phyloP scores from a whole-genome alignment of 805 yeast species.

The Zygosaccharomyces kombuchaensis region DNA sequence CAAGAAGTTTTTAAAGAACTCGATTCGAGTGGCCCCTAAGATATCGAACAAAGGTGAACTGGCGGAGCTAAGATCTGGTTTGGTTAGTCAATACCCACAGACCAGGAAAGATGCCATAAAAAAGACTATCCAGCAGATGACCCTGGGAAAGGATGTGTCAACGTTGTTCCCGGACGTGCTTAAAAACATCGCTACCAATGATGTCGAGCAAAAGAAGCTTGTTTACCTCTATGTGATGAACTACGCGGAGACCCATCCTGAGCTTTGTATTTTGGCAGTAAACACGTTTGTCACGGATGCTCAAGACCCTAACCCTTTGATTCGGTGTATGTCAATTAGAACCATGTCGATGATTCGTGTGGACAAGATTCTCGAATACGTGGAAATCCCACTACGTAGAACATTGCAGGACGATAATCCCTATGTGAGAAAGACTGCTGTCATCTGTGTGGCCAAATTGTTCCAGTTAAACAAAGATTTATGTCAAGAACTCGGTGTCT shows the following conservation, averaged over 20 bases:
- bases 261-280: constrained; percentile 90
- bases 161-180: constrained; percentile 91
- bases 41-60: constrained; percentile 60
- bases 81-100: constrained; percentile 90
- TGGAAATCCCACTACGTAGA: constrained; percentile 82
- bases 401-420: constrained; percentile 92
- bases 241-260: constrained; percentile 95
- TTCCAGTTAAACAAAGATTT: constrained; percentile 77
- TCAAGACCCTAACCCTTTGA: constrained; percentile 94
- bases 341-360: constrained; percentile 99
- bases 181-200: constrained; percentile 95
- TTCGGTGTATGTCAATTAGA: constrained; percentile 91
- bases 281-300: constrained; percentile 94
- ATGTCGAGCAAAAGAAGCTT: constrained; percentile 91
- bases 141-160: constrained; percentile 94
- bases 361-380: constrained; percentile 89
- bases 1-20: constrained; percentile 34
- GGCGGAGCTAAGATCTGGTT: constrained; percentile 82
- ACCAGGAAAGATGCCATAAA: constrained; percentile 97
- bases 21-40: constrained; percentile 37
- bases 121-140: constrained; percentile 96
- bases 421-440: constrained; percentile 96
- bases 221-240: constrained; percentile 94
- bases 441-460: constrained; percentile 92
- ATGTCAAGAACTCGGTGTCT: constrained; percentile 83